Evolutionary conservation across 2,329 filamentous ascomycete species (phyloP).

Genomic region (Sphaceloma murrayae): DNA sequence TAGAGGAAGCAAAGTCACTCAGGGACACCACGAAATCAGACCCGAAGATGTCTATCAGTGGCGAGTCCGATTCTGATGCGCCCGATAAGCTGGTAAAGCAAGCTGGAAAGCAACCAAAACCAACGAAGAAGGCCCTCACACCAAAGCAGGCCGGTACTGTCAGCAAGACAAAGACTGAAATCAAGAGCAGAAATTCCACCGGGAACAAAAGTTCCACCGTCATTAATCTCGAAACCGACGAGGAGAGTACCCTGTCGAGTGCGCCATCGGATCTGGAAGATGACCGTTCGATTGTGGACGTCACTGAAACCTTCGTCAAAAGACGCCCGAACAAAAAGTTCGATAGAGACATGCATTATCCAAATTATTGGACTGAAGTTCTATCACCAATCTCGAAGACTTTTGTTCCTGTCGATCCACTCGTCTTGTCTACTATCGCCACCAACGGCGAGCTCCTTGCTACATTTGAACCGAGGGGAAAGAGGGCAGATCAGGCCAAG

Average conservation of each 20-base stretch:
- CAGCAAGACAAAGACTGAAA: conserved; percentile 23
- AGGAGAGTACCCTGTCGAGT: conserved; percentile 35
- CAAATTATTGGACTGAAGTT: conserved; percentile 89
- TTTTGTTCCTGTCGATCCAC: conserved; percentile 68
- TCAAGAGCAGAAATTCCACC: conserved; percentile 26
- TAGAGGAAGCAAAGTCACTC: conserved; percentile 60
- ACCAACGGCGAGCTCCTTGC: conserved; percentile 63
- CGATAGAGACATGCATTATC: conserved; percentile 69
- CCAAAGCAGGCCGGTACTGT: conserved; percentile 23
- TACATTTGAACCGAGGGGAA: conserved; percentile 71
- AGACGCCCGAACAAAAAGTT: conserved; percentile 42
- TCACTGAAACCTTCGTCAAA: conserved; percentile 39
- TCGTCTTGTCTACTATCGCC: conserved; percentile 59
- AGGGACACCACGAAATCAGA: conserved; percentile 30
- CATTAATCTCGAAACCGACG: conserved; percentile 41
- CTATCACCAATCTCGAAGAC: conserved; percentile 72
- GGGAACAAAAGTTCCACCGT: background rate
- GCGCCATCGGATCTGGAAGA: conserved; percentile 33
- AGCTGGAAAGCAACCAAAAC: conserved; percentile 15
- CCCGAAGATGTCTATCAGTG: conserved; percentile 17
- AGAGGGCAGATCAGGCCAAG: conserved; percentile 72
- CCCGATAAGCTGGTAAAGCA: conserved; percentile 15
- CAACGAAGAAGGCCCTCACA: conserved; percentile 17
- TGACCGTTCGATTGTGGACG: conserved; percentile 47
- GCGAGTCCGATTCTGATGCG: conserved; percentile 10